phyloP scores from a whole-genome alignment of 176 grass and related monocot species.

The Lolium perenne region DNA sequence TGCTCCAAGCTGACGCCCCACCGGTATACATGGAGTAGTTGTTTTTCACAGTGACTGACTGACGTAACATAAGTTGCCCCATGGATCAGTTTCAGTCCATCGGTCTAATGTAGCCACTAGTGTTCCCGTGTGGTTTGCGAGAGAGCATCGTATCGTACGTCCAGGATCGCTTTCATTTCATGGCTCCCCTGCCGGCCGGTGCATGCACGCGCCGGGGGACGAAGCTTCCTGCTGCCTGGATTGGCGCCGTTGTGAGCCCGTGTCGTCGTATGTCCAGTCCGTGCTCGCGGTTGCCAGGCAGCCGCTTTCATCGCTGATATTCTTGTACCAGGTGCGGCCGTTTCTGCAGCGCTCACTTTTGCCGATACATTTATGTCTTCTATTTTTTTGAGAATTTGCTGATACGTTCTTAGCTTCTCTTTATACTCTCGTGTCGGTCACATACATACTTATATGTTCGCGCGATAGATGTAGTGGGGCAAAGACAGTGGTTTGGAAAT shows the following conservation, averaged over 20 bases:
- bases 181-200: background rate
- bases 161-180: background rate
- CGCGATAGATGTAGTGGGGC: background rate
- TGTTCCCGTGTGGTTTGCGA: background rate
- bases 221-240: constrained; percentile 33
- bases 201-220: background rate
- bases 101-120: background rate
- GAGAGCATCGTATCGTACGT: no score
- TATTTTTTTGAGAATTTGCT: no score
- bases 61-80: background rate
- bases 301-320: constrained; percentile 37
- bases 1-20: constrained; percentile 17
- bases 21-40: background rate
- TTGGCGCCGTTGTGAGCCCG: background rate
- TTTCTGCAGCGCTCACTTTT: constrained; percentile 3
- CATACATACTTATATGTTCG: background rate
- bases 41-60: background rate
- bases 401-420: background rate
- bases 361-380: no score
- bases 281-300: background rate
- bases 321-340: background rate
- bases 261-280: background rate
- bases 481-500: background rate
- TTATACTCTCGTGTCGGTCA: background rate
- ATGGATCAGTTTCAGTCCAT: background rate